Percentiles rank a stretch among this genome's conserved stretches.
Conservation (phyloP, 768 basidiomycete species). For the Serendipita sp. region DNA sequence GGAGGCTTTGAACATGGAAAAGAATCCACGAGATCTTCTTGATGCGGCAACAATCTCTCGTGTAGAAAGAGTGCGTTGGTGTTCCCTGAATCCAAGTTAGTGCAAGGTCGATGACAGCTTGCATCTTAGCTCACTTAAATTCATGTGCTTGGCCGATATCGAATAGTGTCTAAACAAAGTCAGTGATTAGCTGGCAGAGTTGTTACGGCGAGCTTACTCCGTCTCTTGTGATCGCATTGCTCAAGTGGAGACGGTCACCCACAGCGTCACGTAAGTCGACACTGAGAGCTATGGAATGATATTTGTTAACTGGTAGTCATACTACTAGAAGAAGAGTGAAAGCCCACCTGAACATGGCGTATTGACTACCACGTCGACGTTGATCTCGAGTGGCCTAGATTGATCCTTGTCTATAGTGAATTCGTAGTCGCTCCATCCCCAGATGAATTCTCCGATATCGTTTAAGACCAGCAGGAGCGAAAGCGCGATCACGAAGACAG, state of each 20-base stretch:
- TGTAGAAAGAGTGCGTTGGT: conserved; percentile 50
- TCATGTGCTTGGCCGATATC: conserved; percentile 66
- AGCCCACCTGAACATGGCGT: conserved; percentile 82
- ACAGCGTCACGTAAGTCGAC: conserved; percentile 85
- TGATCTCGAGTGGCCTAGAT: conserved; percentile 55
- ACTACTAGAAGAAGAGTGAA: conserved; percentile 11
- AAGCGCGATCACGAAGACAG: conserved; percentile 44
- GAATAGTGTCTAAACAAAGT: conserved; percentile 44
- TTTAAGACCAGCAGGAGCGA: conserved; percentile 67
- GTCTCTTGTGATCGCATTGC: conserved; percentile 63
- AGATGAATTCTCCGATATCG: conserved; percentile 80
- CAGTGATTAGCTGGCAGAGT: conserved; percentile 1
- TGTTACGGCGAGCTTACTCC: conserved; percentile 36
- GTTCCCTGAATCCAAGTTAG: conserved; percentile 29
- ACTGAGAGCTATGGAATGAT: conserved; percentile 41
- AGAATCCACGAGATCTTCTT: conserved; percentile 55
- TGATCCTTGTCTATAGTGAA: conserved; percentile 68
- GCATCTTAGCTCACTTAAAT: conserved; percentile 33
- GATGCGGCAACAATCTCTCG: conserved; percentile 57
- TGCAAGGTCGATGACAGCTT: background rate
- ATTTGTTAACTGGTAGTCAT: conserved; percentile 8
- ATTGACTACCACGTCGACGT: conserved; percentile 83
- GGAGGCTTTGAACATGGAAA: conserved; percentile 35
- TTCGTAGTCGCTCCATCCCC: conserved; percentile 82
- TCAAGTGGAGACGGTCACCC: conserved; percentile 83